phyloP scores from a whole-genome alignment of 768 basidiomycete species.

The Naganishia friedmannii region DNA sequence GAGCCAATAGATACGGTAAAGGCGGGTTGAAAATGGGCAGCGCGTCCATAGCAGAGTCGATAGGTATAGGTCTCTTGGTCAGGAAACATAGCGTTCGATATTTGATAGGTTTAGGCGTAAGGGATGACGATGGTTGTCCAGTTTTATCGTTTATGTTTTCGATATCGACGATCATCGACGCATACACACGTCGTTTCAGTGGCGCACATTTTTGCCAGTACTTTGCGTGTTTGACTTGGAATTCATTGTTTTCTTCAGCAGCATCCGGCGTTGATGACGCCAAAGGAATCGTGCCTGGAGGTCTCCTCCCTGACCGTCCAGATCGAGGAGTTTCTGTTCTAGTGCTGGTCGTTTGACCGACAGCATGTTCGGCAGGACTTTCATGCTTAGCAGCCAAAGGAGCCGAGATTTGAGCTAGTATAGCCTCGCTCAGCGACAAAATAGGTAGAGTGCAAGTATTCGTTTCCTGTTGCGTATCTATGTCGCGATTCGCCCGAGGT shows the following conservation, averaged over 20 bases:
- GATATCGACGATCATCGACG: conserved; percentile 19
- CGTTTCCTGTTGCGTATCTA: not conserved
- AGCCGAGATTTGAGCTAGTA: not conserved
- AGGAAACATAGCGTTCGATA: conserved; percentile 16
- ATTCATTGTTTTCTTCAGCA: not conserved
- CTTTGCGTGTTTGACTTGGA: conserved; percentile 6
- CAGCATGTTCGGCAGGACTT: not conserved
- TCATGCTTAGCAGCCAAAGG: not conserved
- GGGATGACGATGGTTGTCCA: not conserved
- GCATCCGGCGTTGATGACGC: not conserved
- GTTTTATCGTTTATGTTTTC: not conserved
- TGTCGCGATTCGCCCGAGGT: not conserved
- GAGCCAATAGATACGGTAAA: not conserved
- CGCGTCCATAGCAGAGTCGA: not conserved
- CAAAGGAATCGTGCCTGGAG: no score
- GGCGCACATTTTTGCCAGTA: conserved; percentile 10
- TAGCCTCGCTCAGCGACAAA: not conserved
- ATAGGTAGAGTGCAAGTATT: not conserved
- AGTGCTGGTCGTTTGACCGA: not conserved
- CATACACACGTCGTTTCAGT: not conserved
- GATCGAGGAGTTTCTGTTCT: not conserved
- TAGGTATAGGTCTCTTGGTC: not conserved
- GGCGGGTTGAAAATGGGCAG: not conserved
- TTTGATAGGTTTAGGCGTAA: not conserved
- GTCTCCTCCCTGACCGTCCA: no score